Evolutionary conservation across 257 asterid genomes (phyloP), one percentile per base, ranked within the genome.

Genomic region (Fraxinus pennsylvanica): DNA sequence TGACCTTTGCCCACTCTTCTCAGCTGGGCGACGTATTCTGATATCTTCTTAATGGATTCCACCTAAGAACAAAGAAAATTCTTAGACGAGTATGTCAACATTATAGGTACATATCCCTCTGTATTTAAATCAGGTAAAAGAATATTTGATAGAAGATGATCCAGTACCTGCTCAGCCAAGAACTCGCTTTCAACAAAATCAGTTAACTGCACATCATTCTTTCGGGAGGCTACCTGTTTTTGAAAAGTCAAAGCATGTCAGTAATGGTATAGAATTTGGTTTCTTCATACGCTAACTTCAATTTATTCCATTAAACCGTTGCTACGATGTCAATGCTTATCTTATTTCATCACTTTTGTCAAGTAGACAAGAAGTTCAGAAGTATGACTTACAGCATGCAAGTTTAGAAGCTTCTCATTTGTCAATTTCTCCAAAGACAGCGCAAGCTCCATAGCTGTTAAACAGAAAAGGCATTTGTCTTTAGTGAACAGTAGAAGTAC

Each of bases 1-100:
- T 90, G 97, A 80, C 96, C 97, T 88, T 89, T 87, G 83, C 96
- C 94, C 65, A 92, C 90, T 81, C 96, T 88, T 87, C 97, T 88
- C 89, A 92, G 77, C 88, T 92, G 96, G 1, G 97, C 92, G 36
- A 92, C 96, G 59, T 89, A 90, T 79, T 92, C 94, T 1, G 97
- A 89, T 65, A 92, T 90, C 87, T 90, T 79, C 92, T 88, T 92
- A 78, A 92, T 90, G 70, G 97, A 74, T 72, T 92, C 94, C 47
- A 90, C 92, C 97, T 92, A 75, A 21, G 57, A 63, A 54, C 57
- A 45, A 68, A 74, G 12, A 9, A 71, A 78, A 39, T 4, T 14
- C 30, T 54, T 66, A 63, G 32, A 14, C 71, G n/a, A 25, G 3
- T 21, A 43, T 57, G 33, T 61, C 13, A 14, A 41, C 15, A 2